A percentile compares a stretch with the other conserved stretches of the same genome.
Evolutionary conservation across 129 eudicot genomes (phyloP).

Genomic region (Rutidosis leptorrhynchoides): DNA sequence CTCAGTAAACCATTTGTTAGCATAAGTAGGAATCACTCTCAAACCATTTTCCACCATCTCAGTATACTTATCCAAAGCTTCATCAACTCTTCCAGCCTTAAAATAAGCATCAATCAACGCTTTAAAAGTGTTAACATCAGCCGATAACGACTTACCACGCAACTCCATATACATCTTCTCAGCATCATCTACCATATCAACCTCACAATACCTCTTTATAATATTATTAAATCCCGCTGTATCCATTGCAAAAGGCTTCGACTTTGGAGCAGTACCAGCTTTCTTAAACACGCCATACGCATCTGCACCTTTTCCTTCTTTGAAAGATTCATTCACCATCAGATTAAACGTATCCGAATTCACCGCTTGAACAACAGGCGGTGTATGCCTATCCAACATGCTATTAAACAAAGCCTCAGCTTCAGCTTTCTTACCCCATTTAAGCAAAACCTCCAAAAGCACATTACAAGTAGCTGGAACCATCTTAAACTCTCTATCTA

Average conservation of each 20-base stretch:
- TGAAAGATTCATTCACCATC: conserved; percentile 87
- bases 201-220: conserved; percentile 55
- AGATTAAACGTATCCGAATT: conserved; percentile 77
- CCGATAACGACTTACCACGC: conserved; percentile 63
- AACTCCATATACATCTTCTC: conserved; percentile 62
- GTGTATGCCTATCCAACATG: conserved; percentile 91
- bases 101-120: conserved; percentile 75
- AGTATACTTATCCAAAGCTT: conserved; percentile 54
- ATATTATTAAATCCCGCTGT: conserved; percentile 75
- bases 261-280: conserved; percentile 68
- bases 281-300: conserved; percentile 68
- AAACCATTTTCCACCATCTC: conserved; percentile 77
- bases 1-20: conserved; percentile 72
- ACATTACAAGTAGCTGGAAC: conserved; percentile 82
- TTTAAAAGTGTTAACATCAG: conserved; percentile 67
- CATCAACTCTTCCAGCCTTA: conserved; percentile 60
- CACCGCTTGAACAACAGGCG: conserved; percentile 82
- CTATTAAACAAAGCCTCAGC: conserved; percentile 76
- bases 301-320: conserved; percentile 54
- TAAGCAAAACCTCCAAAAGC: conserved; percentile 64
- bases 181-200: conserved; percentile 77
- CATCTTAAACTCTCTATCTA: conserved; percentile 69
- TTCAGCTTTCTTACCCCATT: conserved; percentile 63
- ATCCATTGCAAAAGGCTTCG: conserved; percentile 88
- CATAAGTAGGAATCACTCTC: conserved; percentile 80